Base-by-base conservation (phyloP, 176 grass and related monocot genomes). In the Aegilops tauschii region DNA sequence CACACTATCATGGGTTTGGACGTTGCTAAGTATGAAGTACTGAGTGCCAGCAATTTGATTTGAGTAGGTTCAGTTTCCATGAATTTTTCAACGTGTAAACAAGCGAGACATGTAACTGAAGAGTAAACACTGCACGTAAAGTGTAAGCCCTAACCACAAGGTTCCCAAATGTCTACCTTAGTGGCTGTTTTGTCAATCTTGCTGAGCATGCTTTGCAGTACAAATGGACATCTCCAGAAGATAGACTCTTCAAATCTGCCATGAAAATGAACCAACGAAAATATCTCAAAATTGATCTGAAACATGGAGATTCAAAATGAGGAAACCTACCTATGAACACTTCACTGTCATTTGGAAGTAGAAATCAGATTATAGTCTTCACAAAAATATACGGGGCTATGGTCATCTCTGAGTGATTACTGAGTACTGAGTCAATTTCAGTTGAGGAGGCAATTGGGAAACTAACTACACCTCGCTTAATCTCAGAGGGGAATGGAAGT, bases 161-260 rank as follows among this genome's bases (percentile, higher is more conserved):
- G 27, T 28, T 44, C 5, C 0, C 1, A 65, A 30, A 36, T 17
- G 34, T 68, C 14, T 61, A 98, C 96, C 93, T 98, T 73, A 98
- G 28, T 61, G 90, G 96, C 45, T 90, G 87, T 49, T 95, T 95
- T 76, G 88, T 95, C 82, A 98, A 74, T 77, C 84, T 98, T 71
- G 84, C n/a, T 56, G 96, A 95, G 66, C 93, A 98, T 23, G 61
- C 17, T 80, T 92, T 95, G 77, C 96, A 95, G 65, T 93, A 94
- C 44, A 98, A 85, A 88, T 93, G 65, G 35, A 95, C 80, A 1
- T 73, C 89, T 44, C 87, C 83, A 61, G 89, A 65, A 87, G 93
- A 92, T 65, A 98, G 83, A 11, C 1, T 72, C 82, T 93, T 95
- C 42, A 90, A 54, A 87, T 98, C 95, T 98, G 80, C 50, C 75